phyloP scores from a whole-genome alignment of 305 asterid species.

The Ajuga reptans region DNA sequence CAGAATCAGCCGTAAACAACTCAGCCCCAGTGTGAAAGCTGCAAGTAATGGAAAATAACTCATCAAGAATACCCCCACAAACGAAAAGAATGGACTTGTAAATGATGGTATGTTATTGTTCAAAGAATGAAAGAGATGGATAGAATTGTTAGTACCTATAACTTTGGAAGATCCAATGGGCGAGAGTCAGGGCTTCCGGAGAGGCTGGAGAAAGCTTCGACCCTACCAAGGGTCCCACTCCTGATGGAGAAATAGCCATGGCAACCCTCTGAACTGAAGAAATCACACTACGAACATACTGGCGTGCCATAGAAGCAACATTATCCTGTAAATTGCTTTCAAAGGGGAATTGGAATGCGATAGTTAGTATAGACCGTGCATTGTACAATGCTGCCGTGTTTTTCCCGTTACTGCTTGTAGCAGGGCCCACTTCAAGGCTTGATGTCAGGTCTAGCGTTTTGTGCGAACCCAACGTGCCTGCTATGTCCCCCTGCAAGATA shows the following conservation, averaged over 20 bases:
- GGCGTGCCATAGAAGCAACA: slow-evolving; percentile 81
- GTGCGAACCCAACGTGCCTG: slow-evolving; percentile 35
- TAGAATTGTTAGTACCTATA: slow-evolving; percentile 37
- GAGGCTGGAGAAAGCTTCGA: slow-evolving; percentile 61
- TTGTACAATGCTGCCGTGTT: slow-evolving; percentile 32
- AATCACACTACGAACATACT: slow-evolving; percentile 72
- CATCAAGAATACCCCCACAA: neutral
- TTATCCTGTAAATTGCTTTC: slow-evolving; percentile 69
- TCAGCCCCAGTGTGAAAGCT: slow-evolving; percentile 69
- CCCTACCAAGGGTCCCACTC: slow-evolving; percentile 42
- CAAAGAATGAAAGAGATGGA: neutral
- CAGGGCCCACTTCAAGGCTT: slow-evolving; percentile 62
- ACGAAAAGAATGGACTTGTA: neutral
- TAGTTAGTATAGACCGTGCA: slow-evolving; percentile 67
- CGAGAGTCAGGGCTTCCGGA: slow-evolving; percentile 78
- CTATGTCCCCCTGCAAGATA: slow-evolving; percentile 40
- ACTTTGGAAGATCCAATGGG: slow-evolving; percentile 90
- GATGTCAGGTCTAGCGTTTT: slow-evolving; percentile 74
- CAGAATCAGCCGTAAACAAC: slow-evolving; percentile 40
- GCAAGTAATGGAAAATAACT: slow-evolving; percentile 18
- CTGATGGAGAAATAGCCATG: slow-evolving; percentile 70
- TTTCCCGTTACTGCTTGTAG: slow-evolving; percentile 29
- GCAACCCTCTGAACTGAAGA: slow-evolving; percentile 87
- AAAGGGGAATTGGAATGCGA: slow-evolving; percentile 81
- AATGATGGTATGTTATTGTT: neutral